Evolutionary conservation across 129 eudicot species (phyloP), one percentile per base, ranked within the genome.

Genomic region (Flaveria brownii): DNA sequence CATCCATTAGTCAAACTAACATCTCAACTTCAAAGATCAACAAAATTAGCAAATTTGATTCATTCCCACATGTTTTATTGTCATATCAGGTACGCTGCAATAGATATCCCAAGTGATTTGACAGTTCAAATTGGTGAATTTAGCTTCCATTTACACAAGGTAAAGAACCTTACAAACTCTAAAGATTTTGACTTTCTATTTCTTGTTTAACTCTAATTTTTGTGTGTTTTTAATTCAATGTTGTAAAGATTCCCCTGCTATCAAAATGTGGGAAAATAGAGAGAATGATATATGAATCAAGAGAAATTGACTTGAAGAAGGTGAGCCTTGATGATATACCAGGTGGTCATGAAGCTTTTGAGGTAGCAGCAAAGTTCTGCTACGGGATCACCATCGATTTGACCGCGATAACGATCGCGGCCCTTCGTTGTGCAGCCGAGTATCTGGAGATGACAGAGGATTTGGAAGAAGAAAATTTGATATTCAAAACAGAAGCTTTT

Each of bases 391-490:
- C 87, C 12, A 84, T 93, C 50, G 96, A 93, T 75, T 81, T 90
- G 28, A 88, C 93, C 7, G 96, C 98, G 18, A 70, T 84, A 7
- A 81, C 84, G 73, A 88, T 93, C 71, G 83, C 98, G 1, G 93
- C 91, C 65, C 86, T 93, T 5, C 82, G 98, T 16, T 88, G 97
- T 65, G 93, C 98, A 2, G 97, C 97, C 8, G 98, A 93, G 52
- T 93, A 87, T 69, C 88, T 93, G 2, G 98, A 88, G 69, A 93
- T 93, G 98, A 93, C 98, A 2, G 98, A 93, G 83, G 98, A 93
- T 15, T 84, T 90, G 14, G 98, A 93, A 85, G 98, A 93, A 85
- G 98, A 91, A 41, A 93, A 93, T 59, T 88, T 93, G 42, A 88
- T 93, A 14, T 87, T 85, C 82, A 93, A 93, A 71, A 90, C 98